These are phyloP conservation scores for Peniophora sp. DNA, from an alignment of 1,284 basidiomycete species.

Conservation along the genomic window DNA sequence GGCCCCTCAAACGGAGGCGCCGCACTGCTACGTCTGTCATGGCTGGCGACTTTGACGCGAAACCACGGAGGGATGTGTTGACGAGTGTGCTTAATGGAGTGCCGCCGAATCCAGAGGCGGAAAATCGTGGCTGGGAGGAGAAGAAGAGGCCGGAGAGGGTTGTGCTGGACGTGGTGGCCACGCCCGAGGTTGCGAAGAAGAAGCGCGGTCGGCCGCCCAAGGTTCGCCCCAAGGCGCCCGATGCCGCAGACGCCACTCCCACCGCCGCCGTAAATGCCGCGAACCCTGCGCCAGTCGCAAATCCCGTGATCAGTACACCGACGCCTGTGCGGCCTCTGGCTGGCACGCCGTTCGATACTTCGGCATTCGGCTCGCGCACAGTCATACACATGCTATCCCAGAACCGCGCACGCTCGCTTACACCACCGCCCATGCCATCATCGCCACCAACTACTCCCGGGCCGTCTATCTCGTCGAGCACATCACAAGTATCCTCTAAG, in stretches of 20 bases:
- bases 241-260: slow-evolving; percentile 7
- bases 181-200: slow-evolving; percentile 9
- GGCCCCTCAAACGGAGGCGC: slow-evolving; percentile 41
- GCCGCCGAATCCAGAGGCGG: slow-evolving; percentile 50
- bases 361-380: slow-evolving; percentile 58
- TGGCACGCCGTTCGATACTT: slow-evolving; percentile 24
- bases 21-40: slow-evolving; percentile 68
- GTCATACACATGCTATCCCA: slow-evolving; percentile 58
- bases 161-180: neutral
- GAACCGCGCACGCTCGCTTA: slow-evolving; percentile 64
- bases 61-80: slow-evolving; percentile 61
- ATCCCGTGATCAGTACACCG: slow-evolving; percentile 6
- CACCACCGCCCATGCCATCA: slow-evolving; percentile 59
- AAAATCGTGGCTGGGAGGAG: slow-evolving; percentile 46
- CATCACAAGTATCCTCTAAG: slow-evolving; percentile 72
- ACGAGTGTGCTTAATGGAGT: slow-evolving; percentile 73
- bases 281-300: slow-evolving; percentile 7
- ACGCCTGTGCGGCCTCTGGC: slow-evolving; percentile 5
- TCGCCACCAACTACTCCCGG: slow-evolving; percentile 65
- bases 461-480: slow-evolving; percentile 61
- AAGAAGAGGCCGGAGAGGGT: slow-evolving; percentile 23
- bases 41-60: slow-evolving; percentile 62
- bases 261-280: neutral
- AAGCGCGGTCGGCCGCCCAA: slow-evolving; percentile 17
- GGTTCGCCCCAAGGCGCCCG: slow-evolving; percentile 8